Evolutionary conservation across 805 yeast species (phyloP), one percentile per base, ranked within the genome.

Genomic region (Jamesozyma gamospora): DNA sequence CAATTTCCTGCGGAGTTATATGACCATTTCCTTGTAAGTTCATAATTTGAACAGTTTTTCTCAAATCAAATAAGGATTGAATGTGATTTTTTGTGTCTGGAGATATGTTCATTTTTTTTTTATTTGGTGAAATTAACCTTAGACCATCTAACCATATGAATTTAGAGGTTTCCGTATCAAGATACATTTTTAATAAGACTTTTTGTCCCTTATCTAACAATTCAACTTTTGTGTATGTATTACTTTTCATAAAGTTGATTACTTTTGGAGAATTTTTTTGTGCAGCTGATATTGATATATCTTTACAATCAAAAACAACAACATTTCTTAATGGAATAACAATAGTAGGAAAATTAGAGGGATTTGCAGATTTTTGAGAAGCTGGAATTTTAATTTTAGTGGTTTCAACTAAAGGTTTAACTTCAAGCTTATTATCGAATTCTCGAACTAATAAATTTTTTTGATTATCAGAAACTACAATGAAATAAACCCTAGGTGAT

Each of bases 111-210:
- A 40, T 37, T 19, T 42, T 39, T 52, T 60, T 17, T 49, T 54
- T 39, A 41, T 43, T 37, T 51, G 66, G 39, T 16, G 69, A 62
- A 28, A 75, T 52, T 53, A 76, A 62, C 50, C 74, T 75, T 40
- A 84, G 57, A 0, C 94, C 95, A 60, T 85, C 94, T 28, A 80
- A 63, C 94, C 94, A 85, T 7, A 78, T 73, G 39, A 72, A 74
- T 32, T 80, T 75, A 36, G 75, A 70, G 35, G 79, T 84, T 46
- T 72, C 71, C 1, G 84, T 79, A 42, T 82, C 88, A 12, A 83
- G 73, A 53, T 71, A 83, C 50, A 83, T 79, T n/a, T 68, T 57
- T 40, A 83, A 66, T 10, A 77, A 47, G 15, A 62, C 52, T 32
- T 69, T 67, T 28, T 61, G 61, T 28, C 59, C 53, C 49, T 68